Conservation (phyloP, 164 flowering plant genomes). For the Sedum album region DNA sequence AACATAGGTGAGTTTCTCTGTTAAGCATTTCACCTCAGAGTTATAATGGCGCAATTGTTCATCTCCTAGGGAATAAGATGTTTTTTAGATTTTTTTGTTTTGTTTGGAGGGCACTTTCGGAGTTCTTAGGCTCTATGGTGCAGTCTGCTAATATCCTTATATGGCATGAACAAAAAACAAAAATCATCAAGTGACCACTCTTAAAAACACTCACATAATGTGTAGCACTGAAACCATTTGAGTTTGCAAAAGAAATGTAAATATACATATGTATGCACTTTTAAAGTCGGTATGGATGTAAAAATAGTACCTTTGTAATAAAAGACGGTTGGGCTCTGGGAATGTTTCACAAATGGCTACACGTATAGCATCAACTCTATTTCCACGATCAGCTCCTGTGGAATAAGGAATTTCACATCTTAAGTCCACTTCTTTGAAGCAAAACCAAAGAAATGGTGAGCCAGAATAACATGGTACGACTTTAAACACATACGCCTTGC, state of each 20-base stretch:
- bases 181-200: too few relatives aligned
- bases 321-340: slow-evolving; percentile 92
- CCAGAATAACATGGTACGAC: slow-evolving; percentile 10
- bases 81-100: too few relatives aligned
- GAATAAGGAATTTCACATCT: slow-evolving; percentile 9
- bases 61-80: too few relatives aligned
- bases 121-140: too few relatives aligned
- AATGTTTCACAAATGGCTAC: slow-evolving; percentile 75
- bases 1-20: too few relatives aligned
- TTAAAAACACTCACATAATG: neutral
- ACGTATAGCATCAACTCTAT: slow-evolving; percentile 66
- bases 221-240: neutral
- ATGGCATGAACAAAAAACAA: too few relatives aligned
- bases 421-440: neutral
- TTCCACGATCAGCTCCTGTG: slow-evolving; percentile 62
- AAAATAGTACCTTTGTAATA: slow-evolving; percentile 68
- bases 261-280: neutral
- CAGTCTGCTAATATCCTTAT: too few relatives aligned
- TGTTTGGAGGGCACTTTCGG: too few relatives aligned
- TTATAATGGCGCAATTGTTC: too few relatives aligned
- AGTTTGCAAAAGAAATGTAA: neutral
- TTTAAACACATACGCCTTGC: slow-evolving; percentile 57
- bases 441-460: neutral
- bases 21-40: too few relatives aligned
- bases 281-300: neutral